phyloP scores from a whole-genome alignment of 768 basidiomycete genomes.

The Trametes cubensis region DNA sequence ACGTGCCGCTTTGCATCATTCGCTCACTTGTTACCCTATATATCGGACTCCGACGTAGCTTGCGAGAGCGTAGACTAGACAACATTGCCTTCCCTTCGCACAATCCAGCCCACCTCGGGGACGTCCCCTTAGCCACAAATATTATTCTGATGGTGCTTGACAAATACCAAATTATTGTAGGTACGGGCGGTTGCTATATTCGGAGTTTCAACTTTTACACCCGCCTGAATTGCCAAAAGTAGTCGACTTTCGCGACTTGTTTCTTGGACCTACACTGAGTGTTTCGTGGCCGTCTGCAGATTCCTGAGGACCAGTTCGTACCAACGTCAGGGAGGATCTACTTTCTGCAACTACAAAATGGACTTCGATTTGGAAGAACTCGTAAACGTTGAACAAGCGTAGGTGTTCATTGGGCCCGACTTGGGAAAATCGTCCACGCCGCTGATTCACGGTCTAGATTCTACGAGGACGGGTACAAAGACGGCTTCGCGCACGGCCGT shows the following conservation, averaged over 20 bases:
- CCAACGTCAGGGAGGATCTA: background rate
- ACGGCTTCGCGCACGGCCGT: constrained; percentile 82
- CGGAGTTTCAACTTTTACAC: constrained; percentile 3
- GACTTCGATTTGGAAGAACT: constrained; percentile 36
- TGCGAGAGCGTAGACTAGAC: no score
- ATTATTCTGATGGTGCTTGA: background rate
- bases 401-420: constrained; percentile 3
- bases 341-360: constrained; percentile 5
- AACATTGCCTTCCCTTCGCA: no score
- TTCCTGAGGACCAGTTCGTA: background rate
- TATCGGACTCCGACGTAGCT: background rate
- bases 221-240: constrained; percentile 4
- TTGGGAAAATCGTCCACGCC: background rate
- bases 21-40: background rate
- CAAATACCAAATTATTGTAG: background rate
- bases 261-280: constrained; percentile 21
- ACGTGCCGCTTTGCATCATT: no score
- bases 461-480: constrained; percentile 74
- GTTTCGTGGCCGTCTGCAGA: background rate
- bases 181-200: background rate
- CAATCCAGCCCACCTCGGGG: no score
- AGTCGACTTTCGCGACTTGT: background rate
- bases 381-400: constrained; percentile 37
- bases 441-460: constrained; percentile 53
- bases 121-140: no score